Conservation (phyloP, 2,329 filamentous ascomycete species). For the Scedosporium dehoogii region DNA sequence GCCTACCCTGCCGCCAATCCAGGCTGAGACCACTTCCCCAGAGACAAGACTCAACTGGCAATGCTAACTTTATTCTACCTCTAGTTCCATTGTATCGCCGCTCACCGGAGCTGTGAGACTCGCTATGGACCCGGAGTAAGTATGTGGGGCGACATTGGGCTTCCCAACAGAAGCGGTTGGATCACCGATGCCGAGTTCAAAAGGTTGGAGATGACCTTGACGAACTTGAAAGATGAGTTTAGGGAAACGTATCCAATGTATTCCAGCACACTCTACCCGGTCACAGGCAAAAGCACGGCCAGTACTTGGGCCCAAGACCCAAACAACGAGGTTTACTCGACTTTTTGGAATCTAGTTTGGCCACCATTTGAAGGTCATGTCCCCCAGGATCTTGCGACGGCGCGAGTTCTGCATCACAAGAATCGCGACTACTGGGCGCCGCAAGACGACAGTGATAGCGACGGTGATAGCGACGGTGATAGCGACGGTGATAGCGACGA, state of each 20-base stretch:
- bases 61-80: too few species aligned
- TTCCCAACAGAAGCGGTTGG: not conserved
- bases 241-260: not conserved
- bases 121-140: not conserved
- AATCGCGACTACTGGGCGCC: not conserved
- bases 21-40: too few species aligned
- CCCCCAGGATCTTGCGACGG: not conserved
- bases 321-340: not conserved
- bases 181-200: not conserved
- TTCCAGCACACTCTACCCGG: not conserved
- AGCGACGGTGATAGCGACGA: not conserved
- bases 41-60: too few species aligned
- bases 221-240: not conserved
- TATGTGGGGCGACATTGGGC: not conserved
- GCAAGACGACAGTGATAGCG: not conserved
- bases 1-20: too few species aligned
- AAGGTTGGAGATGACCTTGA: not conserved
- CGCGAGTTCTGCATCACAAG: not conserved
- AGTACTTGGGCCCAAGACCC: not conserved
- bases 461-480: not conserved
- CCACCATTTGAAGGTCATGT: not conserved
- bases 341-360: not conserved
- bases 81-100: not conserved
- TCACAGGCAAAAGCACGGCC: not conserved
- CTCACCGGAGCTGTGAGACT: not conserved